Evolutionary conservation across 805 yeast genomes (phyloP), one percentile per base, ranked within the genome.

Genomic region (Saturnispora kantuleensis): DNA sequence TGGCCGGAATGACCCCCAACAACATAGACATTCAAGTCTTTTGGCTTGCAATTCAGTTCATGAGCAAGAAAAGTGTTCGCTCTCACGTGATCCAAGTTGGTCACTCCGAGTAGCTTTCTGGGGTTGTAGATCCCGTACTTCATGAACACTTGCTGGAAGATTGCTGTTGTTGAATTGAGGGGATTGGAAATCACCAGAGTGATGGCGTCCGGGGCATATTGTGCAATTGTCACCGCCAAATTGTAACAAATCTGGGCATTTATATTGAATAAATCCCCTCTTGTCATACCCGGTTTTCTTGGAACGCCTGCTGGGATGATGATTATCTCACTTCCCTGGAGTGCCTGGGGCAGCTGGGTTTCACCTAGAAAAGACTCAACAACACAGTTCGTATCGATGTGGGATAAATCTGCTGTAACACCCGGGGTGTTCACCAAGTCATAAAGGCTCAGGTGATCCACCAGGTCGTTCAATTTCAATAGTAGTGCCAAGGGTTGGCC

Each of bases 1-100:
- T 83, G 90, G 52, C 96, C 96, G 30, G 95, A 85, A 71, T 88
- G 97, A 43, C 97, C 97, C 50, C 96, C 97, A 54, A 88, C 70
- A 44, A 89, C 96, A 16, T 87, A 80, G 45, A 86, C 69, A 54
- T 72, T 73, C 52, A 68, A 72, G 52, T 73, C 68, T 42, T 84
- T 71, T 50, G 77, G 70, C 50, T 68, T 66, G 17, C 53, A 28
- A 45, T 58, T 60, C 40, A 77, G 64, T 54, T 77, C 78, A 32
- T 21, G 18, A 38, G 86, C 73, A 18, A 47, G 21, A 64, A 86
- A 87, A 38, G 87, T 80, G 63, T 87, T 82, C 45, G 96, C 88
- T 58, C 97, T 77, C 47, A 88, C 93, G 43, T 81, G 71, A 66
- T 88, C 97, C 53, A 88, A 72, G 38, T 87, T 83, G 50, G 96